Evolutionary conservation across 148 eudicot species (phyloP), one percentile per base, ranked within the genome.

Genomic region (Camellia lanceoleosa): DNA sequence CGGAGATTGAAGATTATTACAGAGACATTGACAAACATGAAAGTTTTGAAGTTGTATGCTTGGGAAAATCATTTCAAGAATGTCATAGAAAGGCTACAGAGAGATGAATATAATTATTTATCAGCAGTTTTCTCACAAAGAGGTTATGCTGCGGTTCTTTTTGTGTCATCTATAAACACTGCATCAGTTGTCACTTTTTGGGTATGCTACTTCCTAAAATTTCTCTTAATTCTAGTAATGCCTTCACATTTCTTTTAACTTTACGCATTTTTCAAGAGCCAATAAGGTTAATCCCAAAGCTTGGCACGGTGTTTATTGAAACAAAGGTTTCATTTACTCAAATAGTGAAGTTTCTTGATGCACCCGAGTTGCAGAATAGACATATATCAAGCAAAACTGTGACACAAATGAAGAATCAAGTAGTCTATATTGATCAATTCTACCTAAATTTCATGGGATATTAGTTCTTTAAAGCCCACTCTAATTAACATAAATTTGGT

Each of bases 181-280:
- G 86, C 85, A 16, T 82, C 95, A 16, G 80, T 82, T 1, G 83
- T 82, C 13, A 88, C 95, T 1, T 92, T 90, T 73, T 84, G 87
- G 74, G 78, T 88, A 0, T 90, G 91, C 76, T 87, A 85, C 65
- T 77, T 11, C 66, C 89, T 5, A 83, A 82, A 3, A 86, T 86
- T 64, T 76, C 83, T 16, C 84, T 92, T 16, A 73, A 81, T 78
- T 83, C 88, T 10, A 83, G 86, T 56, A 89, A 81, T 58, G 87
- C 87, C 14, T 87, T 92, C 83, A 85, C 93, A 2, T 87, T 89
- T 75, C 82, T 92, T n/a, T 90, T 92, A 0, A 85, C 93, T 14
- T 49, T 89, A 52, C 81, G 89, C 66, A 84, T 90, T 16, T 73
- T 92, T 19, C 91, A 89, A 68, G 93, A 92, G 80, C 95, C 95